Evolutionary conservation across 23 red algal genomes (phyloP), one percentile per base, ranked within the genome.

Genomic region (Gracilariopsis chorda): DNA sequence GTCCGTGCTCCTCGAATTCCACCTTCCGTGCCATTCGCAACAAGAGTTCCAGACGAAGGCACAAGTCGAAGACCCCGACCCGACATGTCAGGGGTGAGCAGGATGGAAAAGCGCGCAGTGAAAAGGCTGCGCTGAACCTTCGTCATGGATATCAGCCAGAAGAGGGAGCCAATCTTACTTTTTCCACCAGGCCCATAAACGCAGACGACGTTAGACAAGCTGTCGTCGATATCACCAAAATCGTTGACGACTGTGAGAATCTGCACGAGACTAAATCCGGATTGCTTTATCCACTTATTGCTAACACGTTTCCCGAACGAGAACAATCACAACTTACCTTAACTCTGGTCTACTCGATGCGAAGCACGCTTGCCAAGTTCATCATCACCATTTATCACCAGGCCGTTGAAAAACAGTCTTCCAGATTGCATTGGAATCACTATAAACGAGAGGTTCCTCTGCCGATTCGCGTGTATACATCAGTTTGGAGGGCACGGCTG

Each of bases 381-480:
- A 58, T 71, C 14, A 91, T 91, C 32, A 58, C 27, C 16, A 63
- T 68, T 52, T 91, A 80, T 48, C 87, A 91, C 48, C 48, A 91
- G 63, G 87, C 73, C 12, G 73, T 91, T 28, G 75, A 68, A 60
- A 81, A 48, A 37, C 19, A 79, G 12, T 23, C 53, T 52, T 51
- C 87, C 17, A 37, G 87, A 1, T 17, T 53, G 23, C 73, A 91
- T 29, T 91, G 87, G 87, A 80, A 21, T 20, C 24, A 34, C 11
- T 91, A 91, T 55, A 70, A 80, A 47, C 39, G 74, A 19, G 87
- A 91, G 40, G 87, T 91, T 21, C 87, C 87, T n/a, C 24, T 81
- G 55, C 87, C 87, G 7, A 81, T 91, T 37, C 87, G 87, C 10
- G 56, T 91, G 87, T 91, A 91, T 37, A 79, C 75, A 47, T 59